Conservation (phyloP, 129 eudicot species). For the Artemisia tridentata region DNA sequence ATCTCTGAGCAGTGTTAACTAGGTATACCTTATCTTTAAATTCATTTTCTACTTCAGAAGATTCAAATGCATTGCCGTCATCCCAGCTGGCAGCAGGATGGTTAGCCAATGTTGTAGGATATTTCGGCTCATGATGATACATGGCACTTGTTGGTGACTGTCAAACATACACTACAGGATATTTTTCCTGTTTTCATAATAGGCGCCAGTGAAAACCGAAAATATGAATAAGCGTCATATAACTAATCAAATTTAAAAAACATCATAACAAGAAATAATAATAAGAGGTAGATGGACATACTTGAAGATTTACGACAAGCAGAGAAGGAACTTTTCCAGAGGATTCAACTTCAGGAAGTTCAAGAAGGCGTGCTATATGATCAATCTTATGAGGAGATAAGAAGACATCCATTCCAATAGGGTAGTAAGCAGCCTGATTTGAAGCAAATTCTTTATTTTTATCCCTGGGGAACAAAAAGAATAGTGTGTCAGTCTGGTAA, state of each 20-base stretch:
- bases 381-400: conserved; percentile 73
- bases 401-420: conserved; percentile 85
- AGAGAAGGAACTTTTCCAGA: conserved; percentile 66
- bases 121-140: no score
- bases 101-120: no score
- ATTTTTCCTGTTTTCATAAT: no score
- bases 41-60: no score
- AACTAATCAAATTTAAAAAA: neutral
- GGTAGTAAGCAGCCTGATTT: conserved; percentile 72
- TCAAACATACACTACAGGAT: no score
- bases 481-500: neutral
- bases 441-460: conserved; percentile 85
- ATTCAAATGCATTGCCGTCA: no score
- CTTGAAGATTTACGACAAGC: conserved; percentile 96
- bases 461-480: conserved; percentile 55
- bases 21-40: no score
- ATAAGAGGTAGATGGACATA: conserved; percentile 24
- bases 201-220: no score
- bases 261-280: neutral
- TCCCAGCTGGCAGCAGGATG: no score
- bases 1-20: no score
- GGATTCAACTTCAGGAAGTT: conserved; percentile 72
- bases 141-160: no score
- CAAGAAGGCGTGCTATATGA: conserved; percentile 87
- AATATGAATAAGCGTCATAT: neutral